A percentile compares a stretch with the other conserved stretches of the same genome.
Evolutionary conservation across 2,329 filamentous ascomycete genomes (phyloP).

Genomic region (Fusarium odoratissimum): DNA sequence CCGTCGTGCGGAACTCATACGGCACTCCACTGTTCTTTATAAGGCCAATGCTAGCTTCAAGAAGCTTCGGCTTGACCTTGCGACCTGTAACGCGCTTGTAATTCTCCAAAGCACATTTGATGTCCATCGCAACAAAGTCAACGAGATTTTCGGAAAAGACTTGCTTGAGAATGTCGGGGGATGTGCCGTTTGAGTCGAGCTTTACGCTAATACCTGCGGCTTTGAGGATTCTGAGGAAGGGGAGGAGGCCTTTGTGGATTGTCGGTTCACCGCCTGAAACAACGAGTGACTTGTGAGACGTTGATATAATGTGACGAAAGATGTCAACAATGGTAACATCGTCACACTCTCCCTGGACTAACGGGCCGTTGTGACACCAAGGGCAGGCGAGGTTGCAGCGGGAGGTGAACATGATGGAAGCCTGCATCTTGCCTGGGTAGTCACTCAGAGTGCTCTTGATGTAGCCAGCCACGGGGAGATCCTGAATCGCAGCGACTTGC

Average conservation of each 20-base stretch:
- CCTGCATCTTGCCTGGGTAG: conserved; percentile 40
- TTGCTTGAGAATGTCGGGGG: background rate
- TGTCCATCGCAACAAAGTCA: conserved; percentile 42
- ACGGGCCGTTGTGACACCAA: conserved; percentile 41
- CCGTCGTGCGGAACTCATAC: conserved; percentile 39
- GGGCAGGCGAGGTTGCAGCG: conserved; percentile 40
- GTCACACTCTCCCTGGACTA: conserved; percentile 35
- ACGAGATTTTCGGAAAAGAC: conserved; percentile 24
- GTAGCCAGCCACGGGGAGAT: conserved; percentile 36
- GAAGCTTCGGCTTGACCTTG: conserved; percentile 28
- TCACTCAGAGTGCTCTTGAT: conserved; percentile 40
- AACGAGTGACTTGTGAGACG: conserved; percentile 36
- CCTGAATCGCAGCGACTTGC: conserved; percentile 14
- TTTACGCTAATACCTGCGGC: conserved; percentile 25
- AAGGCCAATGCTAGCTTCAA: conserved; percentile 30
- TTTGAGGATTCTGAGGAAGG: conserved; percentile 32
- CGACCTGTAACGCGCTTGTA: conserved; percentile 37
- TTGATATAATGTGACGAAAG: conserved; percentile 29
- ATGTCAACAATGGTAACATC: conserved; percentile 21
- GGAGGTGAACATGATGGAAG: conserved; percentile 42
- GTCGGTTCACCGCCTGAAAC: conserved; percentile 41
- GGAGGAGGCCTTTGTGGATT: conserved; percentile 38
- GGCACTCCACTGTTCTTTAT: conserved; percentile 37
- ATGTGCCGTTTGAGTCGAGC: conserved; percentile 40
- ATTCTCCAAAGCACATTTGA: conserved; percentile 41